Base-by-base conservation (phyloP, 805 yeast genomes). In the Saturnispora ahearnii region DNA sequence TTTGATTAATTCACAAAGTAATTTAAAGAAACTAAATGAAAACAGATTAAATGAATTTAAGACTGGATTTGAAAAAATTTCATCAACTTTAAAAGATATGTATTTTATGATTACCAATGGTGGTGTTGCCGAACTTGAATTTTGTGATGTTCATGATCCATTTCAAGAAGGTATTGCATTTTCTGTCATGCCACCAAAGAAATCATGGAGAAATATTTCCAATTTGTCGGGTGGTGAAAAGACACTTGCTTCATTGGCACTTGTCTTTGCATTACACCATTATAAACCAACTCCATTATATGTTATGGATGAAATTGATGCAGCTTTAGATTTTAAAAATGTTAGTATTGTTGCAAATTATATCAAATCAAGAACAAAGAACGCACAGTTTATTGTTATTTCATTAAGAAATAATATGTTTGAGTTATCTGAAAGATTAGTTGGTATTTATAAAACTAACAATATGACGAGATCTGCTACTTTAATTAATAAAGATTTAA, bases 271-370 rank as follows among this genome's bases (percentile, higher is more conserved):
- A 0, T 74, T 93, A 29, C 99, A 93, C 65, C 85, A 87, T 57
- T 93, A 88, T 66, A 93, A 88, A 64, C 99, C 99, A 1, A 93
- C 99, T 0, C 99, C 99, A 5, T 69, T 93, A 45, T 93, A 93
- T 63, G 98, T 93, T 34, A 93, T 93, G 99, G 99, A 93, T 70
- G 99, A 93, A 69, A 93, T 93, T 58, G 99, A 93, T 70, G 99
- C 99, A 0, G 99, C 99, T 1, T 75, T 93, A 56, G 99, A 93
- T 70, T 93, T 93, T 69, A 74, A 97, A 63, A 93, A 93, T 59
- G 99, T 93, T 32, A 88, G 96, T 11, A 93, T 93, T 68, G 96
- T 93, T 46, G 99, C 99, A 3, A 91, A 90, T 61, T 95, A 93
- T 63, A 93, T 93, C 64, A 90, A 89, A 62, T 96, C 90, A 60